These are phyloP conservation scores for Corymbia calophylla DNA, from an alignment of 441 rosid species.

Conservation along the genomic window DNA sequence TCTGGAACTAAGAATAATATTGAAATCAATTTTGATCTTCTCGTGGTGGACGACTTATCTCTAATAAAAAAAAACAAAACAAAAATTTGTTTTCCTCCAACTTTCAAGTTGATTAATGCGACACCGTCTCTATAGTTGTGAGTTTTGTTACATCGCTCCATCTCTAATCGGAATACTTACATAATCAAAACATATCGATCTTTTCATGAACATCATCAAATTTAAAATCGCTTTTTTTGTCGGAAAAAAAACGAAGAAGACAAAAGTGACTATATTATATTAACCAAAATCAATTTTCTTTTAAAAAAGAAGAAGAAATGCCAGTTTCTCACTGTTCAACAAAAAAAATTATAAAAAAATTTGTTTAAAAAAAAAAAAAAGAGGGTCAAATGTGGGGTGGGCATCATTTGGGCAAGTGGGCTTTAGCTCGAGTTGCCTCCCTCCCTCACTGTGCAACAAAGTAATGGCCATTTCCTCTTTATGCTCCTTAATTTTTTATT, in stretches of 20 bases:
- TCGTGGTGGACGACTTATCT: neutral
- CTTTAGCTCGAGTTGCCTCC: neutral
- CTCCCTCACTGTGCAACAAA: neutral
- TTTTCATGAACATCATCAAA: rapidly evolving
- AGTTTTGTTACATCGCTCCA: neutral
- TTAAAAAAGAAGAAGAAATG: neutral
- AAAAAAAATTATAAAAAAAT: neutral
- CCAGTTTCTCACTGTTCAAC: neutral
- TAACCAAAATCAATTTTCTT: neutral
- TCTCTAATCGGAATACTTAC: rapidly evolving
- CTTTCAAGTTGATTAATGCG: rapidly evolving
- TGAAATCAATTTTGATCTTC: neutral
- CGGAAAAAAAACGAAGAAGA: neutral
- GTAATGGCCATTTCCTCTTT: neutral
- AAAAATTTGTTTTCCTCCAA: neutral
- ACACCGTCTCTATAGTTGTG: rapidly evolving
- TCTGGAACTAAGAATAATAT: neutral
- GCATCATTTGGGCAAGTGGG: neutral
- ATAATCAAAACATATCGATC: neutral
- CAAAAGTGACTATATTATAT: neutral
- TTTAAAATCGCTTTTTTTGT: neutral
- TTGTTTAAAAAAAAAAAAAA: neutral
- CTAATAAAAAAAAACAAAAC: neutral
- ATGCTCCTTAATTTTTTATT: neutral
- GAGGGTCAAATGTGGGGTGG: neutral